Evolutionary conservation across 2,329 filamentous ascomycete species (phyloP).

Genomic region (Colletotrichum sp.): DNA sequence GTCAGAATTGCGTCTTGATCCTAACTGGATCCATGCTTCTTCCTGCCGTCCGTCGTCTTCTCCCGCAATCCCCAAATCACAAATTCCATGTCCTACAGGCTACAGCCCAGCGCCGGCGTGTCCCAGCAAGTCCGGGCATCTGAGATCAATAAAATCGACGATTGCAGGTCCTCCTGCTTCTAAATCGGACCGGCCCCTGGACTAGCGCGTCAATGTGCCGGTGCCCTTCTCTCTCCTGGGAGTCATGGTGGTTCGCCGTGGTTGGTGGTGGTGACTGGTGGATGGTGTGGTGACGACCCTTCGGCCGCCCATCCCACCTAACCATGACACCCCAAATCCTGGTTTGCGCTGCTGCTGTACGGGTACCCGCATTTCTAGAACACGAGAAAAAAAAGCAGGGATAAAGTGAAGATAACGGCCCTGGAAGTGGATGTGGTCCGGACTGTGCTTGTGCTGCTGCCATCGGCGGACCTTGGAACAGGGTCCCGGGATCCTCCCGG

Average conservation of each 20-base stretch:
- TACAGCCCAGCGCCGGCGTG: background rate
- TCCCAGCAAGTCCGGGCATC: background rate
- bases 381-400: slow-evolving; percentile 19
- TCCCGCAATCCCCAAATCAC: background rate
- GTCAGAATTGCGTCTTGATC: background rate
- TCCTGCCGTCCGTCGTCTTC: background rate
- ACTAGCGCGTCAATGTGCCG: slow-evolving; percentile 18
- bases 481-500: background rate
- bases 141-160: slow-evolving; percentile 12
- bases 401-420: slow-evolving; percentile 10
- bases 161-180: slow-evolving; percentile 11
- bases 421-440: background rate
- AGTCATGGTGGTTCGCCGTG: background rate
- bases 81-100: background rate
- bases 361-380: slow-evolving; percentile 14
- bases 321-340: background rate
- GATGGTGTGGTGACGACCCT: background rate
- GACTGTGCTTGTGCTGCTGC: background rate
- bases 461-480: background rate
- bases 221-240: background rate
- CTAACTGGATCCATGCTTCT: background rate
- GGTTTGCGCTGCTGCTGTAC: background rate
- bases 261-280: background rate
- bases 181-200: slow-evolving; percentile 21
- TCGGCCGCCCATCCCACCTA: background rate